Percentiles rank a stretch among this genome's conserved stretches.
phyloP scores from a whole-genome alignment of 148 eudicot genomes.

The Arctostaphylos glauca region DNA sequence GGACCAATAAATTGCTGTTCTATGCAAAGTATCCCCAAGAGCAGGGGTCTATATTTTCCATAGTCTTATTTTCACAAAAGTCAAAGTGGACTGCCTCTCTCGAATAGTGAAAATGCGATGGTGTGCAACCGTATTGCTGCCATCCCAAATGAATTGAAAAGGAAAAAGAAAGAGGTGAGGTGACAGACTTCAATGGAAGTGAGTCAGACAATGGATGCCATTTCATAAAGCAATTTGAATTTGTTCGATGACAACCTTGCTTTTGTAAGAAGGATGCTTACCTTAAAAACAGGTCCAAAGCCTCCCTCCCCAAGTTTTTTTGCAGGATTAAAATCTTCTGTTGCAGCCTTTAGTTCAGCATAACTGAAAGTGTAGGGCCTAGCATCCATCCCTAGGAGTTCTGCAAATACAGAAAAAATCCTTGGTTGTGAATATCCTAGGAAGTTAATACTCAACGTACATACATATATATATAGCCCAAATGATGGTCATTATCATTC shows the following conservation, averaged over 20 bases:
- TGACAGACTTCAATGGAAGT: background rate
- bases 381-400: conserved; percentile 55
- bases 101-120: background rate
- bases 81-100: background rate
- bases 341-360: conserved; percentile 67
- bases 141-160: background rate
- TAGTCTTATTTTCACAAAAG: background rate
- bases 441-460: background rate
- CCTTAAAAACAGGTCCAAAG: conserved; percentile 70
- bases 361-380: conserved; percentile 59
- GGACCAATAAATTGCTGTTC: background rate
- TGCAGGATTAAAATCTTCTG: conserved; percentile 46
- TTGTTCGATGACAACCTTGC: background rate
- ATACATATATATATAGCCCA: background rate
- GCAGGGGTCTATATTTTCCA: background rate
- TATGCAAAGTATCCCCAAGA: background rate
- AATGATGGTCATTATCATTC: background rate
- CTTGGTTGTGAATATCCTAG: background rate
- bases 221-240: background rate
- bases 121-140: background rate
- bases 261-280: conserved; percentile 15
- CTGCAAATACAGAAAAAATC: conserved; percentile 29
- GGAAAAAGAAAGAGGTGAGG: background rate
- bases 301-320: conserved; percentile 75
- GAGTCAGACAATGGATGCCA: background rate